phyloP scores from a whole-genome alignment of 495 filamentous ascomycete genomes.

The Podospora fimiseda region DNA sequence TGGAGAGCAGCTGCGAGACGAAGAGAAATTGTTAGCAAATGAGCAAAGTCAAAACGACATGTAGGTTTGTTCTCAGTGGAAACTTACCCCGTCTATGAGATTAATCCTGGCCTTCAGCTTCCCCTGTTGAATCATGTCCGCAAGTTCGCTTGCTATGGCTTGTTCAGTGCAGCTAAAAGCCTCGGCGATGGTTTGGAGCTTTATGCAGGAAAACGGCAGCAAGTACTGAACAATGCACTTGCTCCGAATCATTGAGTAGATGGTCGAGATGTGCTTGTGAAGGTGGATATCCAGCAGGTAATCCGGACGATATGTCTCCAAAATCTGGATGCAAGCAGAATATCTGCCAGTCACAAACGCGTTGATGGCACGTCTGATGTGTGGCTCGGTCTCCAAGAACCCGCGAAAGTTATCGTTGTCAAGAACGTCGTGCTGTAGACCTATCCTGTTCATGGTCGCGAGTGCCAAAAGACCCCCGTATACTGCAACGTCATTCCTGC shows the following conservation, averaged over 20 bases:
- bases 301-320: constrained; percentile 74
- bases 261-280: constrained; percentile 59
- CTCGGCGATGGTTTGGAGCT: constrained; percentile 59
- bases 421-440: constrained; percentile 69
- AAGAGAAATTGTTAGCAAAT: constrained; percentile 5
- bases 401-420: constrained; percentile 73
- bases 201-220: constrained; percentile 71
- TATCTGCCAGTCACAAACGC: constrained; percentile 88
- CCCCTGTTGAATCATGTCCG: constrained; percentile 64
- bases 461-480: constrained; percentile 90
- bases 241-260: constrained; percentile 69
- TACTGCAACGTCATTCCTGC: constrained; percentile 81
- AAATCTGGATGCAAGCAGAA: constrained; percentile 69
- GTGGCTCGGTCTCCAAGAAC: constrained; percentile 89
- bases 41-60: too few species aligned
- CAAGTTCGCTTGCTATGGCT: constrained; percentile 68
- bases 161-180: constrained; percentile 53
- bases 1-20: constrained; percentile 53
- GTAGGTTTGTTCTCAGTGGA: too few species aligned
- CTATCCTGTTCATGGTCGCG: constrained; percentile 74
- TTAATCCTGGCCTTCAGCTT: constrained; percentile 77
- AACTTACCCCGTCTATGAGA: constrained; percentile 62
- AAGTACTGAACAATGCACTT: constrained; percentile 93
- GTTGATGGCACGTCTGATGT: constrained; percentile 82
- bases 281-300: constrained; percentile 88